A percentile compares a stretch with the other conserved stretches of the same genome.
Evolutionary conservation across 495 filamentous ascomycete genomes (phyloP).

Genomic region (Sabuloglossum arenarium): DNA sequence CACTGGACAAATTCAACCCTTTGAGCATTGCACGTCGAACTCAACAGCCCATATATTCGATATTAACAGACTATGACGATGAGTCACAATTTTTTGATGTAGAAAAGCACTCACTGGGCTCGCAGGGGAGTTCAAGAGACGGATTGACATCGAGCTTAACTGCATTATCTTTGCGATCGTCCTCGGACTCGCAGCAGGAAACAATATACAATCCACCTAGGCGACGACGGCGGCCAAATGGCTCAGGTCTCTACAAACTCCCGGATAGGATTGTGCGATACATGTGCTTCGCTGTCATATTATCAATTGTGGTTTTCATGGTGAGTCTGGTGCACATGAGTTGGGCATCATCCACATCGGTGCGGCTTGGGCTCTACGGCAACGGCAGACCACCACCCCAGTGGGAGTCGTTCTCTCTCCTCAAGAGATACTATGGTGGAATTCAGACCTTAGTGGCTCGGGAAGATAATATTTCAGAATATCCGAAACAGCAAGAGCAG

Average conservation of each 20-base stretch:
- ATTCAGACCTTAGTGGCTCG: constrained; percentile 42
- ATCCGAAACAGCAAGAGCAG: constrained; percentile 29
- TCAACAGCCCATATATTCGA: neutral
- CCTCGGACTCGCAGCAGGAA: neutral
- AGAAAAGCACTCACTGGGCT: neutral
- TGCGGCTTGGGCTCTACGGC: constrained; percentile 32
- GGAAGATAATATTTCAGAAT: constrained; percentile 48
- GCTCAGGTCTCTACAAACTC: constrained; percentile 30
- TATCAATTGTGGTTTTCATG: constrained; percentile 50
- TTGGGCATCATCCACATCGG: constrained; percentile 35
- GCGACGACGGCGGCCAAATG: constrained; percentile 16
- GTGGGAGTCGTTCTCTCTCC: constrained; percentile 68
- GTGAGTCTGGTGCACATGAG: constrained; percentile 48
- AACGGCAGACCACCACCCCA: constrained; percentile 33
- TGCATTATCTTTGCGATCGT: neutral
- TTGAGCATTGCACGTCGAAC: neutral
- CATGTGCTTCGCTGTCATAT: constrained; percentile 47
- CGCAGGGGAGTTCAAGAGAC: neutral
- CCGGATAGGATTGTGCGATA: constrained; percentile 46
- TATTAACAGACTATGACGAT: neutral
- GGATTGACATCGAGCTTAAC: neutral
- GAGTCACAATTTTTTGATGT: neutral
- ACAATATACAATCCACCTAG: neutral
- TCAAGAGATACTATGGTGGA: constrained; percentile 71
- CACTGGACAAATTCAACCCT: neutral